Evolutionary conservation across 495 filamentous ascomycete species (phyloP), one percentile per base, ranked within the genome.

Genomic region (Amphirosellinia nigrospora): DNA sequence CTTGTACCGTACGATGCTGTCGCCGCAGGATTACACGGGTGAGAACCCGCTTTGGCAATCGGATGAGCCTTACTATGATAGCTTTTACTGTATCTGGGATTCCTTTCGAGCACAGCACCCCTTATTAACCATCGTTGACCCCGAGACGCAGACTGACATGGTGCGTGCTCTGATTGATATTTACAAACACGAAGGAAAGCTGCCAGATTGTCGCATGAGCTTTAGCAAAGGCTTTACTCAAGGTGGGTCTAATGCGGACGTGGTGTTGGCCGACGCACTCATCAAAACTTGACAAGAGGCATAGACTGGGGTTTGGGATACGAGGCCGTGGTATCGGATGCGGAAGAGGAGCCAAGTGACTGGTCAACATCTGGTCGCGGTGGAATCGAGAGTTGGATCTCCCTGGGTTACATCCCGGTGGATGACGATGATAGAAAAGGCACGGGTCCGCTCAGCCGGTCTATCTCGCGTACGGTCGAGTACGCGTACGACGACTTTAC

Each of bases 41-140:
- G 91, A 93, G 72, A 93, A 93, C 55, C 90, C 86, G 43, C 77
- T 91, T 3, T 93, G 91, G 91, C 72, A 89, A 26, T 90, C 88
- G 23, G 79, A 81, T 0, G 91, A 93, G 75, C 91, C 91, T n/a
- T 93, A 93, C 68, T 93, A 88, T 70, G 91, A 93, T 72, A 89
- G 80, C 59, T 93, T 87, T 75, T 93, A 93, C 70, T 92, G 89
- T 68, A 91, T 90, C 56, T 93, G 90, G 91, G 91, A 93, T 74
- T 90, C 88, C 0, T 93, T 90, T 74, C 83, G 91, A 0, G 89
- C 87, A 21, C 89, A 90, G 30, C 91, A 92, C 69, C 89, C 88
- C 6, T 77, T 93, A 0, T 68, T 93, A 30, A 92, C 90, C 4
- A 80, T 93, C 58, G 73, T 92, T 43, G 91, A 93, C 72, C 91